Base-by-base conservation (phyloP, 805 yeast species). In the Pichia manshurica region DNA sequence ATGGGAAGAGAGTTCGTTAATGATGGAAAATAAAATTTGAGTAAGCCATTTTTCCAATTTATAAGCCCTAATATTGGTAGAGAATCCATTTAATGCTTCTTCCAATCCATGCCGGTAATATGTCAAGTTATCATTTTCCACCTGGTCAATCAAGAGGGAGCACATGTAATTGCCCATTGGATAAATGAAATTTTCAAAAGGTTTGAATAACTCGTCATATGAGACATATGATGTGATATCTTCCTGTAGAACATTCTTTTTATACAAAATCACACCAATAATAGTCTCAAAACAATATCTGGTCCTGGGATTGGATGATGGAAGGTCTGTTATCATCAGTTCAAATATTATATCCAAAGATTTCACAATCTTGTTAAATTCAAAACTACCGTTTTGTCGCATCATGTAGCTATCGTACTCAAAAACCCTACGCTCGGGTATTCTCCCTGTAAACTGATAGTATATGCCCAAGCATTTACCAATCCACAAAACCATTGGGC, bases 191-290 rank as follows among this genome's bases (percentile, higher is more conserved):
- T 39, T 37, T 7, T 54, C 53, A 25, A 49, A 60, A 0, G 49
- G 22, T 5, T 52, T 28, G 39, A 58, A 52, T 23, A 60, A 35
- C 1, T 21, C 28, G 6, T 57, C 55, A 46, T 63, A 62, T 7
- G 64, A 55, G 3, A 69, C 19, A 46, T 52, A 56, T 31, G 59
- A 58, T 13, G 31, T 35, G 1, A 62, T 48, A 23, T 59, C 63
- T 9, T 47, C 46, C 3, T 34, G 15, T 16, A 46, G 45, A 1
- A 45, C 39, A n/a, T 55, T 50, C 45, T 57, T 61, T 25, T 61
- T 64, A 48, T 62, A 53, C 1, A 72, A 50, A 16, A 74, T 56
- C 9, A 63, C 68, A 1, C 79, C 78, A 8, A 72, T 36, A 5
- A 72, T 56, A 4, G 69, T 51, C 35, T 76, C 78, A 38, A 72